phyloP scores from a whole-genome alignment of 345 rosid species.

The Gossypium ekmanianum region DNA sequence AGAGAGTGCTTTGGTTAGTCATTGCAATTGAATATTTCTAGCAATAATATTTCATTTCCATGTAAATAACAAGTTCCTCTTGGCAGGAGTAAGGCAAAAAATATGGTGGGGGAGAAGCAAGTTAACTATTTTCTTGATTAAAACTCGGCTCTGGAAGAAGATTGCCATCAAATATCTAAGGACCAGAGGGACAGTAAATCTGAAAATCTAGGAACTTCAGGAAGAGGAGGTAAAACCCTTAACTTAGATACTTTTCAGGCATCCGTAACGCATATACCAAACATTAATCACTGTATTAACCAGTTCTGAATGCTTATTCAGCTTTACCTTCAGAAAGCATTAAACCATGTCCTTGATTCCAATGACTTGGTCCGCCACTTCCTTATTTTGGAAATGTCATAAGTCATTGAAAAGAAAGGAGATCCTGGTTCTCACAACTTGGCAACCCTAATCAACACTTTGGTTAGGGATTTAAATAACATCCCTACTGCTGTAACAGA shows the following conservation, averaged over 20 bases:
- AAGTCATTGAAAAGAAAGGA: conserved; percentile 10
- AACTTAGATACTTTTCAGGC: not conserved
- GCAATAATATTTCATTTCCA: not conserved
- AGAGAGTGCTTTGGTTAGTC: not conserved
- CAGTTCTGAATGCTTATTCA: not conserved
- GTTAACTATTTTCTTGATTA: not conserved
- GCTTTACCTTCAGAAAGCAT: conserved; percentile 3
- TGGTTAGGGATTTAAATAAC: conserved; percentile 2
- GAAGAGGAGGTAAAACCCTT: not conserved
- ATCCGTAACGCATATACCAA: not conserved
- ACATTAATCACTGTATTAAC: not conserved
- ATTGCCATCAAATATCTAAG: not conserved
- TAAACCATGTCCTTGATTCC: conserved; percentile 3
- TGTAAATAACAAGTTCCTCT: not conserved
- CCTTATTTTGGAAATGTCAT: not conserved
- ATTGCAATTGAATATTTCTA: not conserved
- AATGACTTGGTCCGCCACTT: not conserved
- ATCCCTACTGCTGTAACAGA: not conserved
- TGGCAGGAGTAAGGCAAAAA: not conserved
- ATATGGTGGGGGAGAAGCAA: not conserved
- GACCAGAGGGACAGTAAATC: not conserved
- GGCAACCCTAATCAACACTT: not conserved
- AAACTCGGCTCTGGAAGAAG: not conserved
- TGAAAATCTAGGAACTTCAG: not conserved
- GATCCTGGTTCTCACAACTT: not conserved